Percentiles rank a stretch among this genome's conserved stretches.
Evolutionary conservation across 768 basidiomycete species (phyloP).

Genomic region (Boletus vinaceobasis): DNA sequence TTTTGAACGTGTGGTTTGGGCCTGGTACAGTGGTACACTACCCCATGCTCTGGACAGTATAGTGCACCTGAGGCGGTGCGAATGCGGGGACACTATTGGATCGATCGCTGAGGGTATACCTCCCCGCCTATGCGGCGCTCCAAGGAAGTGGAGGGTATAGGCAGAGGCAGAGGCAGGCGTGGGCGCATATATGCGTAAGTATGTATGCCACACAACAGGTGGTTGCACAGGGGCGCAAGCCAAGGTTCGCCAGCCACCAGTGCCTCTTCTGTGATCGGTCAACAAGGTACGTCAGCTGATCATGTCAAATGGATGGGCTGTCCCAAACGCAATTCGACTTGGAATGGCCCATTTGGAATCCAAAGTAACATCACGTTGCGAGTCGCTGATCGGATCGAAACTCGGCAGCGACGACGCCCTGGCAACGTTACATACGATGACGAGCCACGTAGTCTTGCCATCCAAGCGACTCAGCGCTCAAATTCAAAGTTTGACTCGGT

Average conservation of each 20-base stretch:
- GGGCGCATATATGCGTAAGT: neutral
- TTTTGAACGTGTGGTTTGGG: neutral
- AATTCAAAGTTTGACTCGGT: too few relatives aligned
- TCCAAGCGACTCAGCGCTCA: too few relatives aligned
- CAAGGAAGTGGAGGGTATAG: neutral
- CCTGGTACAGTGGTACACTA: neutral
- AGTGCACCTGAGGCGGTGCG: too few relatives aligned
- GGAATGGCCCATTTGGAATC: neutral
- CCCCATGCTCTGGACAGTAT: neutral
- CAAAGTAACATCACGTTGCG: neutral
- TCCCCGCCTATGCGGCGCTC: too few relatives aligned
- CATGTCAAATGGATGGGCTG: neutral
- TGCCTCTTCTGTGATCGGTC: neutral
- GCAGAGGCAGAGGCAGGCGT: neutral
- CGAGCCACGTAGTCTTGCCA: neutral
- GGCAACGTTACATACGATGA: neutral
- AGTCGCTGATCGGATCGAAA: neutral
- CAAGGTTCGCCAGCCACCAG: neutral
- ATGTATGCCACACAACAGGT: conserved; percentile 10
- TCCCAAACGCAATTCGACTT: neutral
- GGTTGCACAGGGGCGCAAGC: neutral
- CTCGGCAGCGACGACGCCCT: neutral
- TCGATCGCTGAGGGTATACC: too few relatives aligned
- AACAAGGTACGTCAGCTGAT: neutral
- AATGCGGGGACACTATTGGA: too few relatives aligned